These are phyloP conservation scores for Penicillium pulvis DNA, from an alignment of 495 filamentous ascomycete species.

Conservation along the genomic window DNA sequence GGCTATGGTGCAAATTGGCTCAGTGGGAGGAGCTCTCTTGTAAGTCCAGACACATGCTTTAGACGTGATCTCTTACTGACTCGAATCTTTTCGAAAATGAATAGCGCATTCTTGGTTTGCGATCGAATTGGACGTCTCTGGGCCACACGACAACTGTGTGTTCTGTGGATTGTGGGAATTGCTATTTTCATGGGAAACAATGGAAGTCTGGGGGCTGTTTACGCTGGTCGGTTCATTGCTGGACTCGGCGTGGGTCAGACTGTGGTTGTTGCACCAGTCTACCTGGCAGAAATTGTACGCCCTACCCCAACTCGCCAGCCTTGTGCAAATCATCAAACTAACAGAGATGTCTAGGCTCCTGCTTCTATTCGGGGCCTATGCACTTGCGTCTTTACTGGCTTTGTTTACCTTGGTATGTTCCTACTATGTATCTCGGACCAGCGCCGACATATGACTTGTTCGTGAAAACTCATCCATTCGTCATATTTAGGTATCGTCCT, in stretches of 20 bases:
- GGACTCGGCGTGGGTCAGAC: constrained; percentile 70
- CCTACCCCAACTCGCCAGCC: background rate
- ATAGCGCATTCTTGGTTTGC: constrained; percentile 62
- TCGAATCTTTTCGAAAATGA: background rate
- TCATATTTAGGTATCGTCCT: constrained; percentile 40
- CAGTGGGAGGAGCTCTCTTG: constrained; percentile 64
- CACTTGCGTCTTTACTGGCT: constrained; percentile 66
- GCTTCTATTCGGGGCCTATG: constrained; percentile 66
- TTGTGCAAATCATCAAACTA: background rate
- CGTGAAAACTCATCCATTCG: background rate
- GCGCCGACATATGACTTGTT: background rate
- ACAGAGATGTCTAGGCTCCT: constrained; percentile 40
- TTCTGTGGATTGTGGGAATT: constrained; percentile 68
- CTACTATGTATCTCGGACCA: background rate
- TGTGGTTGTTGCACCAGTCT: constrained; percentile 61
- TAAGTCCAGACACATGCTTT: constrained; percentile 26
- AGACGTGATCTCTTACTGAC: background rate
- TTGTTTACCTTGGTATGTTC: constrained; percentile 43
- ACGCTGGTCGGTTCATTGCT: constrained; percentile 67
- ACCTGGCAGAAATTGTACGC: constrained; percentile 50
- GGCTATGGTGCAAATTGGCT: constrained; percentile 72
- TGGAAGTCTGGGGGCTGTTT: constrained; percentile 63
- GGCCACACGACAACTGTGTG: constrained; percentile 67
- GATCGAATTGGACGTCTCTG: constrained; percentile 70
- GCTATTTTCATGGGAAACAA: constrained; percentile 66